These are phyloP conservation scores for Stemphylium lycopersici DNA, from an alignment of 2,329 filamentous ascomycete species.

Conservation along the genomic window DNA sequence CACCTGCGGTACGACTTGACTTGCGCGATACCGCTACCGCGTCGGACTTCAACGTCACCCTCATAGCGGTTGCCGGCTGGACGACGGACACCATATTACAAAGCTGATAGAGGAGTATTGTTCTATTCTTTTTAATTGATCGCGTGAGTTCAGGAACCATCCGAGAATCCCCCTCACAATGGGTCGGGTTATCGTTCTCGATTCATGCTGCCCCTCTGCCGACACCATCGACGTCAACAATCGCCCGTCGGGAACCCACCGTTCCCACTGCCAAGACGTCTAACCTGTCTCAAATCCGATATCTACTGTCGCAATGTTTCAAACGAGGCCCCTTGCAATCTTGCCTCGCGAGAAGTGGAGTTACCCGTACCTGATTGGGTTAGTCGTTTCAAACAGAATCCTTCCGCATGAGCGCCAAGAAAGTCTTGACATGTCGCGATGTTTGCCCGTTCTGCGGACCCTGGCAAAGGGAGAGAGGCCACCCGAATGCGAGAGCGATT, in stretches of 20 bases:
- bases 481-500: slow-evolving; percentile 10
- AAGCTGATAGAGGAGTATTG: too few species aligned
- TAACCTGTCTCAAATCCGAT: too few species aligned
- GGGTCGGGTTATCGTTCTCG: neutral
- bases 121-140: neutral
- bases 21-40: too few species aligned
- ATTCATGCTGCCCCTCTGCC: neutral
- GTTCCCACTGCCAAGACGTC: neutral
- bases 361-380: slow-evolving; percentile 5
- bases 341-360: slow-evolving; percentile 24
- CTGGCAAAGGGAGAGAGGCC: neutral
- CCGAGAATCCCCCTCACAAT: neutral
- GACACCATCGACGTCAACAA: neutral
- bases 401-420: slow-evolving; percentile 12
- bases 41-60: too few species aligned
- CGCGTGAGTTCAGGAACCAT: neutral
- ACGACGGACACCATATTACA: too few species aligned
- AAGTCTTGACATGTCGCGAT: slow-evolving; percentile 7
- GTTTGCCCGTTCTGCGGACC: slow-evolving; percentile 5
- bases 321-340: slow-evolving; percentile 13
- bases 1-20: too few species aligned
- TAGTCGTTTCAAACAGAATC: slow-evolving; percentile 27
- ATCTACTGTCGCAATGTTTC: slow-evolving; percentile 15
- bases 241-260: too few species aligned
- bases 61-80: too few species aligned